Conservation (phyloP, 805 yeast species). For the Candida orba region DNA sequence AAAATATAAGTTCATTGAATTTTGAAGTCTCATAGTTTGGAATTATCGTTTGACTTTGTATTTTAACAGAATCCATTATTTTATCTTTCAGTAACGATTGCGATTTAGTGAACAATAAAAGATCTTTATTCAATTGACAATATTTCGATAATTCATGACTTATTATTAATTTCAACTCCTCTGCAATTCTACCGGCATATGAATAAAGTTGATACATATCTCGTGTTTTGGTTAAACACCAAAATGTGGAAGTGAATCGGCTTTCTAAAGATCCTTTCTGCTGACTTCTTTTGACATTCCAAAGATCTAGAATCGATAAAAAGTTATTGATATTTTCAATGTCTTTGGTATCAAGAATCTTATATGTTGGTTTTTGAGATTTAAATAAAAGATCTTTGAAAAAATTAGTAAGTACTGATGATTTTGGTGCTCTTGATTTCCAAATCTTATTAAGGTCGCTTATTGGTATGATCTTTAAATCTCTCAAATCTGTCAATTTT, state of each 20-base stretch:
- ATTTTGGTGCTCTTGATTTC: conserved; percentile 7
- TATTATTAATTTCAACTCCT: conserved; percentile 7
- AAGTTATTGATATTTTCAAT: conserved; percentile 1
- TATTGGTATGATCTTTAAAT: conserved; percentile 7
- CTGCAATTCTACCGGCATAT: conserved; percentile 3
- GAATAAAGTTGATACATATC: neutral
- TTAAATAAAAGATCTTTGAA: conserved; percentile 1
- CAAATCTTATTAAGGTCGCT: conserved; percentile 10
- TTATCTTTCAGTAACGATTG: conserved; percentile 4
- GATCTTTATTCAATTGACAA: neutral
- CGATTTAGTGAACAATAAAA: conserved; percentile 1
- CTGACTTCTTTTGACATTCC: too few species aligned
- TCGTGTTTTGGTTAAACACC: neutral
- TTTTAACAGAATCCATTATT: conserved; percentile 6
- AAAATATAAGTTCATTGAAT: conserved; percentile 6
- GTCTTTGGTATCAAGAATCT: neutral
- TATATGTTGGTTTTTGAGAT: neutral
- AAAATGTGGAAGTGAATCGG: too few species aligned
- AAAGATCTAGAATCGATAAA: conserved; percentile 1
- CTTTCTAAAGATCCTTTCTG: too few species aligned
- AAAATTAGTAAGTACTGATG: conserved; percentile 1
- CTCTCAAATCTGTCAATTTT: neutral
- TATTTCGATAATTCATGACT: conserved; percentile 6
- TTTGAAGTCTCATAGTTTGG: conserved; percentile 10
- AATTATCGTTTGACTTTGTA: conserved; percentile 5